Evolutionary conservation across 495 filamentous ascomycete species (phyloP), one percentile per base, ranked within the genome.

Genomic region (Podospora didyma): DNA sequence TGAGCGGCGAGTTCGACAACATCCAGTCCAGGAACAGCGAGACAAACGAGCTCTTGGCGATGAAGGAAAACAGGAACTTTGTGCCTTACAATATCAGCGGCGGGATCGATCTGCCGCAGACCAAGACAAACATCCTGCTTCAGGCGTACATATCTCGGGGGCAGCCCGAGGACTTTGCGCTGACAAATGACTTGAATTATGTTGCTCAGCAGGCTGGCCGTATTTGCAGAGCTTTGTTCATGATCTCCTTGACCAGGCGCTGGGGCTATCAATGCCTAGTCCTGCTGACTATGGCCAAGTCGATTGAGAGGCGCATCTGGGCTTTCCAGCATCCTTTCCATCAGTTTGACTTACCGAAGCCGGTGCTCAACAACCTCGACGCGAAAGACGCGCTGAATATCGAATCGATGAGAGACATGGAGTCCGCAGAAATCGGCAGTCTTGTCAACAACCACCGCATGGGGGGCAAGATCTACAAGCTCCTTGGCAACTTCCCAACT

Each of bases 1-100:
- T 90, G 83, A 95, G 90, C 61, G 91, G 91, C 46, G 94, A 99
- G 74, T 99, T 99, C 58, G 89, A 97, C 71, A 96, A 97, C 57
- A 92, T 99, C 52, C 92, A 96, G 68, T 87, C 87, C 6, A 77
- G 94, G 35, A 95, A 99, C 34, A 93, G 63, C 52, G 94, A 99
- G 67, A 81, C 85, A 9, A 83, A 86, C 49, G 94, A 97, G 69
- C 77, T 99, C 10, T 73, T 75, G 24, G 28, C 24, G 2, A 64
- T 74, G 63, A 78, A 76, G 42, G 70, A 96, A 2, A 84, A 79
- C 22, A 76, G 88, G 0, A 82, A 89, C 35, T 78, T 76, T 22
- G 80, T 84, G 14, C 85, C 84, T 6, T 92, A 88, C 51, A 82
- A 94, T 44, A 80, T 96, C 26, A 84, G 82, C 46, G 85, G 83